A percentile compares a stretch with the other conserved stretches of the same genome.
phyloP scores from a whole-genome alignment of 2,329 filamentous ascomycete genomes.

The Aspergillus awamori region DNA sequence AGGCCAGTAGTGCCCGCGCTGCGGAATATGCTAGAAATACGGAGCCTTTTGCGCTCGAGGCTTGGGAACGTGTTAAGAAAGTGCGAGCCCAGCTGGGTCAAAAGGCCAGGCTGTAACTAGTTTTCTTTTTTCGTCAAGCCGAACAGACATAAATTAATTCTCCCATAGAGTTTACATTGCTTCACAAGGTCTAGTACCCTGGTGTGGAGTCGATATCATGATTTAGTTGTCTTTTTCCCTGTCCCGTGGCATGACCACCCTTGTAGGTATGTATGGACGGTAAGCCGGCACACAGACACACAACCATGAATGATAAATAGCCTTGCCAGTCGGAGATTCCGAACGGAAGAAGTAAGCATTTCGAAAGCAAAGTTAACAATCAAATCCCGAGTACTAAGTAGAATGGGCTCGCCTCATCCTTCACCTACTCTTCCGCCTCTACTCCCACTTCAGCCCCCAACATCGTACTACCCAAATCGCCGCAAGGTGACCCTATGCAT shows the following conservation, averaged over 20 bases:
- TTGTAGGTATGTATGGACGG: neutral
- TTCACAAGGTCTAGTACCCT: neutral
- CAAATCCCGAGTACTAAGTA: neutral
- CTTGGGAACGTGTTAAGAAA: constrained; percentile 71
- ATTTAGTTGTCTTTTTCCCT: neutral
- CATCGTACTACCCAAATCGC: neutral
- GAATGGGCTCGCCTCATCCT: neutral
- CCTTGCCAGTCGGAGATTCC: neutral
- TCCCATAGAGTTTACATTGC: too few species aligned
- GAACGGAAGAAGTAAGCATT: neutral
- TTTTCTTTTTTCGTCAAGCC: neutral
- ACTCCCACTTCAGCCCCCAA: neutral
- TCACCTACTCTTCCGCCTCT: too few species aligned
- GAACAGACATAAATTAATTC: too few species aligned
- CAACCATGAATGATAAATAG: neutral
- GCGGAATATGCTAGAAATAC: constrained; percentile 70
- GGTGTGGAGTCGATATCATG: neutral
- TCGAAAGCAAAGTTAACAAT: neutral
- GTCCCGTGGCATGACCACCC: neutral
- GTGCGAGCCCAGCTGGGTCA: constrained; percentile 43
- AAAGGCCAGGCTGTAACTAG: constrained; percentile 49
- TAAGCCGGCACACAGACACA: neutral
- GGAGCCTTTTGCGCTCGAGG: constrained; percentile 72
- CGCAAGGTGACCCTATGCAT: neutral
- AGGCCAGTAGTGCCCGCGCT: constrained; percentile 87